Percentiles rank a stretch among this genome's conserved stretches.
Evolutionary conservation across 345 rosid genomes (phyloP).

Genomic region (Ceriops zippeliana): DNA sequence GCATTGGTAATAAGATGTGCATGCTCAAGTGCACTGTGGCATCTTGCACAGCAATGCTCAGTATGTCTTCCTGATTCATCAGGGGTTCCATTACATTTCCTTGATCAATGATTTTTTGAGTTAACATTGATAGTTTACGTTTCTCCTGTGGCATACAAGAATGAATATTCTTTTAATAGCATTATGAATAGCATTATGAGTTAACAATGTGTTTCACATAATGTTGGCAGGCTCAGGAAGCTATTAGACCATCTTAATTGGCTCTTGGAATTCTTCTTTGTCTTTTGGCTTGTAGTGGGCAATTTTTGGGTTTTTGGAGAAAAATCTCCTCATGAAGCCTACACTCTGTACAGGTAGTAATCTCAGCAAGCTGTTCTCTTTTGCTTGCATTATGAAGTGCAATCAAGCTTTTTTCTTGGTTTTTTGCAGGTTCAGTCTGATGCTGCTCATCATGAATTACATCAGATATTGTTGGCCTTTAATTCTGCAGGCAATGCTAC

Average conservation of each 20-base stretch:
- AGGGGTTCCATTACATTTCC: too few relatives aligned
- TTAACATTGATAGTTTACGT: too few relatives aligned
- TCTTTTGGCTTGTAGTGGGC: constrained; percentile 22
- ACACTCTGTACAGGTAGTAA: constrained; percentile 19
- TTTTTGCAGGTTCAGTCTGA: constrained; percentile 21
- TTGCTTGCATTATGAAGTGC: background rate
- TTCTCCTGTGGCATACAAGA: too few relatives aligned
- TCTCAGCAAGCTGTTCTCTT: background rate
- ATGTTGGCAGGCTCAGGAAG: constrained; percentile 21
- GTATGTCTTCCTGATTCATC: too few relatives aligned
- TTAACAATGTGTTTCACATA: background rate
- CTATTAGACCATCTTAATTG: constrained; percentile 6
- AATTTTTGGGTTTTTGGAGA: constrained; percentile 19
- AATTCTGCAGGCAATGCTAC: constrained; percentile 1
- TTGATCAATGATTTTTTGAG: too few relatives aligned
- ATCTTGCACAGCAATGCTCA: too few relatives aligned
- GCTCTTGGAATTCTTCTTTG: constrained; percentile 16
- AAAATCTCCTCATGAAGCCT: constrained; percentile 9
- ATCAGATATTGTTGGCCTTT: constrained; percentile 15
- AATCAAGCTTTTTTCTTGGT: background rate
- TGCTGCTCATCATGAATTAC: constrained; percentile 20
- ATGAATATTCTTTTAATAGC: background rate
- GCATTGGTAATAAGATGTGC: too few relatives aligned
- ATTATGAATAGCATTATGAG: background rate
- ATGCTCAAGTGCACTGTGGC: too few relatives aligned